Evolutionary conservation across 305 asterid genomes (phyloP), one percentile per base, ranked within the genome.

Genomic region (Petunia hybrid): DNA sequence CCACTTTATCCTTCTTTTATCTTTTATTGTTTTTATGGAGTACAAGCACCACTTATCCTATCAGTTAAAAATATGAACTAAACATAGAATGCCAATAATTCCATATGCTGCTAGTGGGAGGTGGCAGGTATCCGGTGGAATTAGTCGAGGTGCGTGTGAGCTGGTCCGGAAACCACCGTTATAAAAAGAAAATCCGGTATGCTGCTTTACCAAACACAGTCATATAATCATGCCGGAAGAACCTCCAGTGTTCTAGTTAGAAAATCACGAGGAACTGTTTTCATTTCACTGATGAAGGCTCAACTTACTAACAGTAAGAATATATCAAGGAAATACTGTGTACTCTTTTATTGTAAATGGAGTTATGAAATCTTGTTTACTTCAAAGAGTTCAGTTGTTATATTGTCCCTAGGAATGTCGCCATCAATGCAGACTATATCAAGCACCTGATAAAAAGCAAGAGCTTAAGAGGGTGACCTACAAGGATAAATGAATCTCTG

Each of bases 381-480:
- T 35, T 0, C 6, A 1, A 35, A 35, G 43, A 2, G 3, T 31
- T 71, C 43, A 48, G 12, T 14, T 48, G 1, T 71, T 71, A 3
- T 73, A 70, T 45, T 46, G 42, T 10, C 77, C n/a, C 16, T 43
- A 10, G 40, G 38, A 1, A 62, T 62, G 77, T 3, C 51, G 31
- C 35, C 78, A 31, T 71, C 36, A 51, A 51, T 36, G 78, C 78
- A 51, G 31, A 51, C 9, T 73, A 51, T 16, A 6, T 73, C 51
- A 35, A 73, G 78, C 78, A 71, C 45, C 62, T 48, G 77, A 70
- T 48, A 71, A 71, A 16, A 71, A 9, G 45, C 62, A 73, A 12
- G 46, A 35, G 46, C 8, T 46, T 35, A 51, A 51, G 62, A 71
- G 78, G 45, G 45, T 48, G 45, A 71, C 62, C 78, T 35, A 14